Base-by-base conservation (phyloP, 805 yeast genomes). In the Yamadazyma sp. region DNA sequence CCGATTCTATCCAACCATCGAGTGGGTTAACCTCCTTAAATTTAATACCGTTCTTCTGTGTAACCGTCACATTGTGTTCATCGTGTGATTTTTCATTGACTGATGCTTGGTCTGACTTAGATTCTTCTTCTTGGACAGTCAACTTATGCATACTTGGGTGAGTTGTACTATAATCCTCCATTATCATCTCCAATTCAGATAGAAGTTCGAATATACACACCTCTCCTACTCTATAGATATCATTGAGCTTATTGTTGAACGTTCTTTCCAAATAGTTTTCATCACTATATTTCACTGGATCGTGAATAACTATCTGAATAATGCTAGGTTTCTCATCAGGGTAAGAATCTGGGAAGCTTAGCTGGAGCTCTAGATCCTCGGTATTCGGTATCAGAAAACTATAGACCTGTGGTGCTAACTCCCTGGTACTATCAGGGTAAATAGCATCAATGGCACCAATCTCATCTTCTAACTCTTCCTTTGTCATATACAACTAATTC, bases 371-470 rank as follows among this genome's bases (percentile, higher is more conserved):
- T 30, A 82, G 67, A 23, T 71, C 70, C 33, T 76, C 78, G 48
- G 82, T 82, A 35, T 78, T 76, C 0, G 95, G 87, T 1, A 77
- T 58, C 17, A 61, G 60, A 10, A 82, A 64, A 29, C 73, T 73
- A 39, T 68, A 67, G 3, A 72, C 52, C 12, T 59, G 60, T 0
- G 67, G 61, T 0, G 60, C 69, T 6, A 70, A 34, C 17, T 47
- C 49, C 3, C 60, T 57, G 23, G 78, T 54, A 26, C 77, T 68
- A 11, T 71, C 84, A 1, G 95, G 96, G 52, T 78, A 91, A 9
- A 93, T 91, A 3, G 96, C 93, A 37, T 86, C 83, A 8, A 91
- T 78, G 9, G 96, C 91, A 25, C 75, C 79, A 13, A 86, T 58
- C 52, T 91, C 98, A 36, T 86, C 93, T 14, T 52, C 52, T 5